Evolutionary conservation across 1,284 basidiomycete species (phyloP).

Genomic region (Cutaneotrichosporon cutaneum): DNA sequence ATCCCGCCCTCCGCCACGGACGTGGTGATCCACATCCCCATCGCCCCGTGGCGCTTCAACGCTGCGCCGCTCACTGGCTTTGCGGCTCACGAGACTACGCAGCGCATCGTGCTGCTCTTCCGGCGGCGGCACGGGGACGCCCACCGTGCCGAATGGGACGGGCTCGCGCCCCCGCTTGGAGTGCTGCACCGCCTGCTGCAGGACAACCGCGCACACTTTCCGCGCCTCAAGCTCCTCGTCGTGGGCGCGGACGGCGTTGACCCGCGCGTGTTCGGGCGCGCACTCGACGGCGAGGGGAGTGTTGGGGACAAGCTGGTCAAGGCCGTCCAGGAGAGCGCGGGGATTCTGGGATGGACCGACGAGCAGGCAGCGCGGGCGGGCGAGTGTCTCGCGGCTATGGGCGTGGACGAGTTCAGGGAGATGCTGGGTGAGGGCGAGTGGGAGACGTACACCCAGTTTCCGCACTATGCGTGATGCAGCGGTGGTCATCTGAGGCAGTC

Average conservation of each 20-base stretch:
- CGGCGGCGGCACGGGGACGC: not conserved
- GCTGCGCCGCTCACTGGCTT: not conserved
- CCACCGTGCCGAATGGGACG: not conserved
- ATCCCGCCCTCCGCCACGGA: not conserved
- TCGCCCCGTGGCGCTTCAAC: not conserved
- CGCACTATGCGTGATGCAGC: not conserved
- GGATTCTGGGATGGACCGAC: not conserved
- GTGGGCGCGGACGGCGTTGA: not conserved
- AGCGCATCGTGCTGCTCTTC: not conserved
- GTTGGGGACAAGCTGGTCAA: not conserved
- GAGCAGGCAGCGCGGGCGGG: not conserved
- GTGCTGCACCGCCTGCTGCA: conserved; percentile 6
- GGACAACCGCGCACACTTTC: conserved; percentile 6
- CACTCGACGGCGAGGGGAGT: not conserved
- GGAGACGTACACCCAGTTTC: conserved; percentile 1
- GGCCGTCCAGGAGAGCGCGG: not conserved
- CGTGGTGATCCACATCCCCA: not conserved
- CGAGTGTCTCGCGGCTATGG: not conserved
- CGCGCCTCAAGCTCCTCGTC: not conserved
- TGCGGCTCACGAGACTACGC: not conserved
- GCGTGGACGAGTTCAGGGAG: not conserved
- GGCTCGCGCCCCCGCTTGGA: not conserved
- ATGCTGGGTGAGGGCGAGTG: not conserved
- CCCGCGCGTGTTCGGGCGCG: conserved; percentile 1
- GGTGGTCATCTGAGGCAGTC: not conserved